These are phyloP conservation scores for Blastomyces silverae DNA, from an alignment of 2,329 filamentous ascomycete genomes.

Conservation along the genomic window DNA sequence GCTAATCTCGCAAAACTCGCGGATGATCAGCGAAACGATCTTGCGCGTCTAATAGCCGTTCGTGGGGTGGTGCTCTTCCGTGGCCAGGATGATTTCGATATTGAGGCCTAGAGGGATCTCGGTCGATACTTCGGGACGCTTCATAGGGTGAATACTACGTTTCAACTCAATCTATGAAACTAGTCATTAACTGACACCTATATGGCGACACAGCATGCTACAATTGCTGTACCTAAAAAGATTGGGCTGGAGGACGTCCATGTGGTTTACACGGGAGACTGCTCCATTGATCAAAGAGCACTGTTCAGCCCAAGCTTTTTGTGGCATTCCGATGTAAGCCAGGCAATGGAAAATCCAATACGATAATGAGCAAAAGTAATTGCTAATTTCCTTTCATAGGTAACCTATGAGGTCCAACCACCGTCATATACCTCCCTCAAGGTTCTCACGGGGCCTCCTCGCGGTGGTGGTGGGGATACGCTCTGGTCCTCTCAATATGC, in stretches of 20 bases:
- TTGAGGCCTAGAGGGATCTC: slow-evolving; percentile 49
- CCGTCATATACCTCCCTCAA: slow-evolving; percentile 53
- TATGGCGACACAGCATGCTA: slow-evolving; percentile 40
- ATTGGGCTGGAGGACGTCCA: slow-evolving; percentile 51
- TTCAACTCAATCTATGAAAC: not conserved
- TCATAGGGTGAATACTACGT: slow-evolving; percentile 38
- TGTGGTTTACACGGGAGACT: slow-evolving; percentile 50
- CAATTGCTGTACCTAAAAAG: slow-evolving; percentile 46
- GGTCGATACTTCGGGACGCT: slow-evolving; percentile 49
- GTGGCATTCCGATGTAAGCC: slow-evolving; percentile 48
- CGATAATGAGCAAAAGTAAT: not conserved
- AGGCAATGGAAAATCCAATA: slow-evolving; percentile 23
- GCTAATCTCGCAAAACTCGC: slow-evolving; percentile 48
- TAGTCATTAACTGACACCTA: not conserved
- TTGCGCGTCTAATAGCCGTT: slow-evolving; percentile 48
- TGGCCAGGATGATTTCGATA: slow-evolving; percentile 48
- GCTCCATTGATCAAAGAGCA: slow-evolving; percentile 48
- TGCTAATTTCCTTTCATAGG: not conserved
- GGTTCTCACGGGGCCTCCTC: slow-evolving; percentile 48
- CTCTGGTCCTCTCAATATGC: slow-evolving; percentile 55
- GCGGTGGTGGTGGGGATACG: slow-evolving; percentile 52
- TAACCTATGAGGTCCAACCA: slow-evolving; percentile 52
- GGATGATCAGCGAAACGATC: slow-evolving; percentile 49
- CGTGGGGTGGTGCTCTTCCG: slow-evolving; percentile 55
- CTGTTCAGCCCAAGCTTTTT: slow-evolving; percentile 51